Evolutionary conservation across 768 basidiomycete species (phyloP).

Genomic region (Trametes meyenii): DNA sequence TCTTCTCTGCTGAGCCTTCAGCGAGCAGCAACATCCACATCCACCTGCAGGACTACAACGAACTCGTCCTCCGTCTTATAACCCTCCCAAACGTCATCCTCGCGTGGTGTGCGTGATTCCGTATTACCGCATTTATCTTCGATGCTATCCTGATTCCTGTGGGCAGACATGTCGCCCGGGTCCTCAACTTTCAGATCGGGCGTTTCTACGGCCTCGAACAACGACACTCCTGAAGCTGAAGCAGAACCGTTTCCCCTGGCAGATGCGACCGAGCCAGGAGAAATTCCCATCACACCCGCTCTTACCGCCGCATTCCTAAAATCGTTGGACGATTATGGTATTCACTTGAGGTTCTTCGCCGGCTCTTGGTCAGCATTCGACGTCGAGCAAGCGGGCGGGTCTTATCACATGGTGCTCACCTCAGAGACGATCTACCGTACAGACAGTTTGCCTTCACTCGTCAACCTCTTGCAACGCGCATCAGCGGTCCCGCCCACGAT

Average conservation of each 20-base stretch:
- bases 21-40: slow-evolving; percentile 48
- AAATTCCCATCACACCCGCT: slow-evolving; percentile 65
- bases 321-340: slow-evolving; percentile 54
- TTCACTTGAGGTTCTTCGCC: slow-evolving; percentile 74
- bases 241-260: slow-evolving; percentile 31
- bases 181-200: slow-evolving; percentile 49
- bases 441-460: slow-evolving; percentile 62
- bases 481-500: background rate
- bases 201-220: slow-evolving; percentile 11
- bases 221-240: slow-evolving; percentile 29
- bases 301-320: slow-evolving; percentile 66
- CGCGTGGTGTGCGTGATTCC: slow-evolving; percentile 71
- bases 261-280: slow-evolving; percentile 46
- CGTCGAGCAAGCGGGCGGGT: slow-evolving; percentile 31
- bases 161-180: slow-evolving; percentile 63
- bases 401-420: slow-evolving; percentile 78
- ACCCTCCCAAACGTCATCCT: slow-evolving; percentile 80
- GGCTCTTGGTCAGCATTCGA: slow-evolving; percentile 78
- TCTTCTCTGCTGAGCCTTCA: slow-evolving; percentile 48
- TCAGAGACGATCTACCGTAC: slow-evolving; percentile 91
- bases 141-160: background rate
- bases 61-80: slow-evolving; percentile 74
- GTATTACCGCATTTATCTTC: background rate
- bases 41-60: slow-evolving; percentile 93
- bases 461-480: slow-evolving; percentile 53